Base-by-base conservation (phyloP, 805 yeast species). In the Yamadazyma nakazawae region DNA sequence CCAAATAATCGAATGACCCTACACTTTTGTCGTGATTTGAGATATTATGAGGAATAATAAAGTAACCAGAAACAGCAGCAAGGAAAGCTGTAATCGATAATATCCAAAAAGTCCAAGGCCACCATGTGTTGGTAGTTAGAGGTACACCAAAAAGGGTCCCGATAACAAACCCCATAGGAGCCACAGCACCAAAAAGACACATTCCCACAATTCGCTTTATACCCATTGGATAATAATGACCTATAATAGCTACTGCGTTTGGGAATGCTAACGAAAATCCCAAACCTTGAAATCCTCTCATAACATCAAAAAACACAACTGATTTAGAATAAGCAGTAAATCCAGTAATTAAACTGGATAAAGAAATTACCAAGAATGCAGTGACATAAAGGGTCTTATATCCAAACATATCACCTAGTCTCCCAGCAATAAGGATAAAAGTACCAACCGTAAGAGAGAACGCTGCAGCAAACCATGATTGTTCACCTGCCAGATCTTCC, bases 41-140 rank as follows among this genome's bases (percentile, higher is more conserved):
- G 13, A 67, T 61, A n/a, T 58, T 48, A 8, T 53, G 36, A 2
- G 72, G 72, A 24, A 67, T 62, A 21, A 60, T 53, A 34, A 63
- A 56, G 43, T 30, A 57, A 2, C 60, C 59, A 3, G 53, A 2
- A 2, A 59, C 43, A 0, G 59, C 60, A 2, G 57, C 37, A 0
- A 30, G 46, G 8, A 54, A 37, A 25, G 60, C 44, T 2, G 56
- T 49, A 12, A 66, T 62, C 2, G 61, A 59, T 35, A 59, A 48
- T 2, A 59, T 50, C 68, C 70, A 66, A 42, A 60, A 64, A 0
- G 53, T 46, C 70, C 69, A 64, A 1, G 69, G 69, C 71, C 70
- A 66, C 69, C 70, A 65, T 3, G 56, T 61, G 9, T 53, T 37
- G 10, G 49, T 56, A 2, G 62, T 55, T 37, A 64, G 55, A n/a